phyloP scores from a whole-genome alignment of 1,284 basidiomycete species.

The Microbotryum lychnidis-dioicae region DNA sequence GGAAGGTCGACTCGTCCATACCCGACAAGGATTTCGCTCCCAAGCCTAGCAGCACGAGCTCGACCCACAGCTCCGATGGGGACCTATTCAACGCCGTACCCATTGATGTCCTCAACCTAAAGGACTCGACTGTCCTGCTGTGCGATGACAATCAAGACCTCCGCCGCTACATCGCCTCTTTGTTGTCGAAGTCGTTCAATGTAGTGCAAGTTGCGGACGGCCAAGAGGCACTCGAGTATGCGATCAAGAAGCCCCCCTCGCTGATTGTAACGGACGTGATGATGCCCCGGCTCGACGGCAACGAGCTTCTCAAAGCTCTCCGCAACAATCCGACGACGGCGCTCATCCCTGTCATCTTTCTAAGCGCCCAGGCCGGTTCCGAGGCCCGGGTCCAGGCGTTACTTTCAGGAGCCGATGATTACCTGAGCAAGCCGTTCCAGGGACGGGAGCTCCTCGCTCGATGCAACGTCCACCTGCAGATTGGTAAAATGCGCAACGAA shows the following conservation, averaged over 20 bases:
- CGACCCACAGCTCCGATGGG: background rate
- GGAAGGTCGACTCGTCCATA: background rate
- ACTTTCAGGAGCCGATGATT: conserved; percentile 5
- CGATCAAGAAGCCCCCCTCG: background rate
- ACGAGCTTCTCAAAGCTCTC: background rate
- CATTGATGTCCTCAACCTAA: background rate
- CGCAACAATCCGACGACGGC: conserved; percentile 1
- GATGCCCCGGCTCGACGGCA: conserved; percentile 8
- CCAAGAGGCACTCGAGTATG: background rate
- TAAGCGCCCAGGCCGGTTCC: conserved; percentile 2
- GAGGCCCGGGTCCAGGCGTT: conserved; percentile 6
- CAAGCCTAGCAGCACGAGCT: conserved; percentile 1
- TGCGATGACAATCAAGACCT: background rate
- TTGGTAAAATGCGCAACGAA: conserved; percentile 6
- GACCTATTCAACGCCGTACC: background rate
- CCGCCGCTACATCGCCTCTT: background rate
- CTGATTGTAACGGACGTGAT: background rate
- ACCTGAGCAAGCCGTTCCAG: conserved; percentile 8
- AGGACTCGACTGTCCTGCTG: background rate
- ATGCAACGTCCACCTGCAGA: conserved; percentile 3
- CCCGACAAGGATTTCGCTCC: conserved; percentile 1
- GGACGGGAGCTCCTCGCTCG: conserved; percentile 3
- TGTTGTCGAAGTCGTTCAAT: background rate
- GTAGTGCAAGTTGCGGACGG: background rate
- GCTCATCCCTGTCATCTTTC: conserved; percentile 3